phyloP scores from a whole-genome alignment of 148 eudicot species.

The Dysphania ambrosioides region DNA sequence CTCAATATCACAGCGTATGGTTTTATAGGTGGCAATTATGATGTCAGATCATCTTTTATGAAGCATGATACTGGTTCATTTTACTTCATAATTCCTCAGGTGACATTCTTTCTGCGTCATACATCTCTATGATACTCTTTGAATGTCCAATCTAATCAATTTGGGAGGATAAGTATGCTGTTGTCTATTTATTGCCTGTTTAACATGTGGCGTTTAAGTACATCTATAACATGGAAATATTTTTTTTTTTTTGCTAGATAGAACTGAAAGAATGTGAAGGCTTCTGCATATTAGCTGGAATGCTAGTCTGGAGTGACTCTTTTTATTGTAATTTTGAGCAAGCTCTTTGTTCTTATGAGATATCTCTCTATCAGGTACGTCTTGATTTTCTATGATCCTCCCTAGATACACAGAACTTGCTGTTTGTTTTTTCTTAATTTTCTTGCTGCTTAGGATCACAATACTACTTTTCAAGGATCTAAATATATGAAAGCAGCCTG shows the following conservation, averaged over 20 bases:
- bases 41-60: conserved; percentile 44
- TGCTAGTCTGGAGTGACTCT: conserved; percentile 75
- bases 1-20: conserved; percentile 65
- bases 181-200: conserved; percentile 3
- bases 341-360: conserved; percentile 56
- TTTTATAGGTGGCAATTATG: conserved; percentile 50
- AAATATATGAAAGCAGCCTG: neutral
- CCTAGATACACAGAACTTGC: neutral
- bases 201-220: conserved; percentile 10
- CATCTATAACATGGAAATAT: conserved; percentile 13
- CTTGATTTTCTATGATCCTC: neutral
- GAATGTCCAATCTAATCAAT: neutral
- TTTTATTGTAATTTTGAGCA: conserved; percentile 45
- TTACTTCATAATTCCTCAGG: conserved; percentile 84
- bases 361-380: conserved; percentile 57
- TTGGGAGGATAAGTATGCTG: conserved; percentile 1
- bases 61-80: conserved; percentile 52
- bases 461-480: neutral
- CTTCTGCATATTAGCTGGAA: conserved; percentile 54
- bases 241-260: conserved; percentile 53
- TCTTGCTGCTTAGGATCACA: neutral
- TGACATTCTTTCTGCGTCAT: conserved; percentile 36
- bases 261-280: conserved; percentile 80
- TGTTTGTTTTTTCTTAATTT: conserved; percentile 1
- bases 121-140: conserved; percentile 13